Percentiles rank a stretch among this genome's conserved stretches.
Conservation (phyloP, 129 eudicot genomes). For the Flaveria brownii region DNA sequence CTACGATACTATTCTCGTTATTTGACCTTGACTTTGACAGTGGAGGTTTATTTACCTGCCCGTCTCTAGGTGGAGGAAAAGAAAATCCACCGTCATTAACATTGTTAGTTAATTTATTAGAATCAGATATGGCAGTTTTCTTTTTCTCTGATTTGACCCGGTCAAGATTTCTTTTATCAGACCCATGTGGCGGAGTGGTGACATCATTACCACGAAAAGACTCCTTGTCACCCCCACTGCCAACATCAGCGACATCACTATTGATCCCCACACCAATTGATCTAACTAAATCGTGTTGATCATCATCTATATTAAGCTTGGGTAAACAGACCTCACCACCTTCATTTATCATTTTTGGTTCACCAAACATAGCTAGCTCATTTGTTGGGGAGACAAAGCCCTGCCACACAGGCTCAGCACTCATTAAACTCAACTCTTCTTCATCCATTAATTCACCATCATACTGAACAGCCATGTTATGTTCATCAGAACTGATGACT, state of each 20-base stretch:
- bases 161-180: slow-evolving; percentile 34
- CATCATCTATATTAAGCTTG: slow-evolving; percentile 54
- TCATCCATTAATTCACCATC: slow-evolving; percentile 88
- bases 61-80: slow-evolving; percentile 79
- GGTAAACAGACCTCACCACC: slow-evolving; percentile 48
- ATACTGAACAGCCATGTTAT: slow-evolving; percentile 49
- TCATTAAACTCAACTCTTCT: slow-evolving; percentile 72
- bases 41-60: slow-evolving; percentile 40
- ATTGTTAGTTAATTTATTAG: slow-evolving; percentile 45
- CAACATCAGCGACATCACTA: slow-evolving; percentile 61
- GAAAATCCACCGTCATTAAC: slow-evolving; percentile 67
- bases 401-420: slow-evolving; percentile 79
- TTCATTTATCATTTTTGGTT: slow-evolving; percentile 48
- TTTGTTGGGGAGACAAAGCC: slow-evolving; percentile 63
- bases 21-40: slow-evolving; percentile 55
- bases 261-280: slow-evolving; percentile 85
- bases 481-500: slow-evolving; percentile 51
- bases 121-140: slow-evolving; percentile 35
- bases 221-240: slow-evolving; percentile 69
- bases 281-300: slow-evolving; percentile 69
- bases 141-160: slow-evolving; percentile 40
- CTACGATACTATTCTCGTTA: slow-evolving; percentile 33
- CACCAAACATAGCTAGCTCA: slow-evolving; percentile 64
- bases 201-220: slow-evolving; percentile 53
- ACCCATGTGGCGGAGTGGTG: slow-evolving; percentile 30